These are phyloP conservation scores for Lactarius pseudohatsudake DNA, from an alignment of 768 basidiomycete species.

Conservation along the genomic window DNA sequence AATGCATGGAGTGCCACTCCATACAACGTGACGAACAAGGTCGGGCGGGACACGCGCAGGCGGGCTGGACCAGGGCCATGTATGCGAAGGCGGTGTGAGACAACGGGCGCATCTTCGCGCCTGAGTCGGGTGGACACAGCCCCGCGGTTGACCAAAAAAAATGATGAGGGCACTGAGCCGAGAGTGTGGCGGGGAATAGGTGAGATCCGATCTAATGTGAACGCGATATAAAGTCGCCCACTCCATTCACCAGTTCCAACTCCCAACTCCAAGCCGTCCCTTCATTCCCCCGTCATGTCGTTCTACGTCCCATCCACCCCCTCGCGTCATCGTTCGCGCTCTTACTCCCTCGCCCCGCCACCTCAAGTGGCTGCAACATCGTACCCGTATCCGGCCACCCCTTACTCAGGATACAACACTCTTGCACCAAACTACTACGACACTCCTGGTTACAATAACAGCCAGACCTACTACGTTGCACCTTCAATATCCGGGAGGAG, in stretches of 20 bases:
- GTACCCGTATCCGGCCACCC: constrained; percentile 30
- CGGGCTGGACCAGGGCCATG: background rate
- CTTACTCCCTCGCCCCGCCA: constrained; percentile 29
- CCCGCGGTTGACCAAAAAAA: background rate
- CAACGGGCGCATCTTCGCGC: background rate
- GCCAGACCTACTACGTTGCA: constrained; percentile 24
- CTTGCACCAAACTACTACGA: constrained; percentile 21
- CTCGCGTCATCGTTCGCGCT: constrained; percentile 28
- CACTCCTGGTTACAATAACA: constrained; percentile 6
- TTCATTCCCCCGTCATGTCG: constrained; percentile 20
- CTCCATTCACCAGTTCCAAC: constrained; percentile 12
- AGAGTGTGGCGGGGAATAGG: background rate
- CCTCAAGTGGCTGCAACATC: constrained; percentile 16
- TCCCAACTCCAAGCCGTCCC: constrained; percentile 11
- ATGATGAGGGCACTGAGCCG: constrained; percentile 2
- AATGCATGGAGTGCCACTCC: background rate
- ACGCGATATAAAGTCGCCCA: constrained; percentile 10
- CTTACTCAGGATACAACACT: constrained; percentile 28
- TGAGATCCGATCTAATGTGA: constrained; percentile 18
- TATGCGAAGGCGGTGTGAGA: background rate
- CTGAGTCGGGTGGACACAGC: constrained; percentile 1
- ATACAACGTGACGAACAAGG: background rate
- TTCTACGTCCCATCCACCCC: constrained; percentile 34
- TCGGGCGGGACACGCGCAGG: background rate
- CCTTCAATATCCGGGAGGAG: constrained; percentile 27